These are phyloP conservation scores for Kodamaea nitidulidarum DNA, from an alignment of 805 yeast species.

Conservation along the genomic window DNA sequence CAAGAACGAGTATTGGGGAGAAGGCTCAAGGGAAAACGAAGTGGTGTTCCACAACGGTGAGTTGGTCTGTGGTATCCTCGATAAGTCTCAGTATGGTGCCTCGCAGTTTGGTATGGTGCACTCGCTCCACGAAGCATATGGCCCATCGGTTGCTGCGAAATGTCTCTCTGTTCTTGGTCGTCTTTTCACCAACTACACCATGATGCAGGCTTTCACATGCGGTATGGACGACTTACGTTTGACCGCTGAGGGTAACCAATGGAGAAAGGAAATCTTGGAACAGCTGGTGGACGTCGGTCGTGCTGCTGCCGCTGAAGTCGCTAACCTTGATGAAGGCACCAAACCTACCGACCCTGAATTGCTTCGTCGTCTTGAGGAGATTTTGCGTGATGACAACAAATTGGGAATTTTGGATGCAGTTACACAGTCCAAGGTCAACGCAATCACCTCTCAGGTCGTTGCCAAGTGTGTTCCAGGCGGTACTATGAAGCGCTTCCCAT, in stretches of 20 bases:
- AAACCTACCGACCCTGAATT: slow-evolving; percentile 63
- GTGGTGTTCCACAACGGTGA: slow-evolving; percentile 87
- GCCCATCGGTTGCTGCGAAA: slow-evolving; percentile 85
- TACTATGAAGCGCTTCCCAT: slow-evolving; percentile 91
- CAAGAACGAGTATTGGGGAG: slow-evolving; percentile 94
- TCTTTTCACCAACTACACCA: slow-evolving; percentile 88
- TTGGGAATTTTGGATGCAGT: slow-evolving; percentile 93
- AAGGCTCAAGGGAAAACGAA: slow-evolving; percentile 74
- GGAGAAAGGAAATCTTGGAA: slow-evolving; percentile 81
- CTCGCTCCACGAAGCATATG: slow-evolving; percentile 93
- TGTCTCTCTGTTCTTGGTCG: slow-evolving; percentile 90
- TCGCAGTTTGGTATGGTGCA: slow-evolving; percentile 95
- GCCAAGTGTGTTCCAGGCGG: slow-evolving; percentile 93
- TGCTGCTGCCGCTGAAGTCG: slow-evolving; percentile 90
- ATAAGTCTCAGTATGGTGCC: slow-evolving; percentile 98
- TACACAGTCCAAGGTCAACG: slow-evolving; percentile 86
- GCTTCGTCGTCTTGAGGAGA: slow-evolving; percentile 85
- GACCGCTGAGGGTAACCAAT: slow-evolving; percentile 82
- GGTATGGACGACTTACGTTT: slow-evolving; percentile 98
- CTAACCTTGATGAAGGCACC: slow-evolving; percentile 62
- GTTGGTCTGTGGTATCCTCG: slow-evolving; percentile 86
- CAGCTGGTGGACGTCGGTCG: slow-evolving; percentile 81
- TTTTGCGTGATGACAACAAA: slow-evolving; percentile 87
- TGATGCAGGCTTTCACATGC: slow-evolving; percentile 92
- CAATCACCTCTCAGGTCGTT: slow-evolving; percentile 92